These are phyloP conservation scores for Trichomonas tenax DNA, from an alignment of 208 protist genomes.

Conservation along the genomic window DNA sequence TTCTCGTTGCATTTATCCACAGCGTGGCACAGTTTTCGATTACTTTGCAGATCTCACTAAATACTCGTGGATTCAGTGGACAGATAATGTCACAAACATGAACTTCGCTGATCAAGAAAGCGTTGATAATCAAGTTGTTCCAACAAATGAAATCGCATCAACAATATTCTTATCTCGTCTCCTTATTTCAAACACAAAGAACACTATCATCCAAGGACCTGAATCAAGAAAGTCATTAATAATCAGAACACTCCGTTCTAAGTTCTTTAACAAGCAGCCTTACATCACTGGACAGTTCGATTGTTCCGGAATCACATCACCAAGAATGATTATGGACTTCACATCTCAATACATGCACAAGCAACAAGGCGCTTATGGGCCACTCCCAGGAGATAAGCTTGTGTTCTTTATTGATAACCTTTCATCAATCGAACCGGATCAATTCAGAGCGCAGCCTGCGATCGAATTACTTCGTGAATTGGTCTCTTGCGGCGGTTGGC, in stretches of 20 bases:
- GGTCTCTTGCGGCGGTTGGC: conserved; percentile 80
- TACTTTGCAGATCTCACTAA: conserved; percentile 31
- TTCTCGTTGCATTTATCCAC: conserved; percentile 49
- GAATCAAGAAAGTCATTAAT: background rate
- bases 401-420: conserved; percentile 88
- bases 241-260: background rate
- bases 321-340: conserved; percentile 40
- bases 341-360: background rate
- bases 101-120: background rate
- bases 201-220: background rate
- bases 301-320: conserved; percentile 61
- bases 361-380: background rate
- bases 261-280: background rate
- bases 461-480: conserved; percentile 88
- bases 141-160: background rate
- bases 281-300: conserved; percentile 46
- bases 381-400: conserved; percentile 51
- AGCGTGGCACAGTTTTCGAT: conserved; percentile 19
- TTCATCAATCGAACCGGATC: conserved; percentile 82
- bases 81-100: background rate
- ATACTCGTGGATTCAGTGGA: background rate
- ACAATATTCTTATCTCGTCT: background rate
- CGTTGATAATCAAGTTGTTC: background rate
- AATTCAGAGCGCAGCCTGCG: conserved; percentile 80
- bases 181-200: background rate